Conservation (phyloP, 208 protist species). For the Acanthamoeba lenticulata region DNA sequence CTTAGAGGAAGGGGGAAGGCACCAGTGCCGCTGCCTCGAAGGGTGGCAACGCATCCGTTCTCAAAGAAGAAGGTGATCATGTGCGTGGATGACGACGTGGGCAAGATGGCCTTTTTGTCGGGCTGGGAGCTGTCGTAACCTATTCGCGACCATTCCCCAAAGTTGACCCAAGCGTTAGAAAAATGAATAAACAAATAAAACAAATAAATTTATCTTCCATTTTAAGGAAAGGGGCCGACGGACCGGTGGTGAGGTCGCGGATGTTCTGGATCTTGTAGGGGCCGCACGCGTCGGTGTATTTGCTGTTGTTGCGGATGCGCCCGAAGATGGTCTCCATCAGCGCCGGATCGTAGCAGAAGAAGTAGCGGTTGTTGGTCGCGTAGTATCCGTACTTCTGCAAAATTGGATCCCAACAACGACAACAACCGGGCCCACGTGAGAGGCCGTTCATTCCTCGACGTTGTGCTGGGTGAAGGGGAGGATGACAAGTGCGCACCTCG, state of each 20-base stretch:
- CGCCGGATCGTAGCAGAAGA: conserved; percentile 90
- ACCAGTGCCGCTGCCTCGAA: conserved; percentile 96
- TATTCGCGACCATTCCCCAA: background rate
- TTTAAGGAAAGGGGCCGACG: background rate
- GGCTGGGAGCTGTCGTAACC: conserved; percentile 68
- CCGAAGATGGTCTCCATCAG: conserved; percentile 91
- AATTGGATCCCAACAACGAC: background rate
- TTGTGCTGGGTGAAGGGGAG: background rate
- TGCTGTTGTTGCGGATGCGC: conserved; percentile 82
- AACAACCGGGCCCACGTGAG: background rate
- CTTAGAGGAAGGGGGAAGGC: background rate
- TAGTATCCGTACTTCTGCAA: conserved; percentile 69
- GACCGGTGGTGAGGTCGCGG: conserved; percentile 91
- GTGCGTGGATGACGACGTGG: conserved; percentile 86
- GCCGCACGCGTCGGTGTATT: conserved; percentile 76
- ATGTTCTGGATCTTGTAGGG: conserved; percentile 80
- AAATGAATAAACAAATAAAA: background rate
- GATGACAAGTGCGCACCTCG: background rate
- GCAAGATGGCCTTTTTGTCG: conserved; percentile 87
- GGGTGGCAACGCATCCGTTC: conserved; percentile 91
- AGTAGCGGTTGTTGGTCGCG: conserved; percentile 86
- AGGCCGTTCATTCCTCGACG: background rate
- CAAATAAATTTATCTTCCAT: background rate
- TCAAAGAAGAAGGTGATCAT: conserved; percentile 97
- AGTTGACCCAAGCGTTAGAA: background rate